phyloP scores from a whole-genome alignment of 495 filamentous ascomycete genomes.

The Hypoxylon lienhwacheense region DNA sequence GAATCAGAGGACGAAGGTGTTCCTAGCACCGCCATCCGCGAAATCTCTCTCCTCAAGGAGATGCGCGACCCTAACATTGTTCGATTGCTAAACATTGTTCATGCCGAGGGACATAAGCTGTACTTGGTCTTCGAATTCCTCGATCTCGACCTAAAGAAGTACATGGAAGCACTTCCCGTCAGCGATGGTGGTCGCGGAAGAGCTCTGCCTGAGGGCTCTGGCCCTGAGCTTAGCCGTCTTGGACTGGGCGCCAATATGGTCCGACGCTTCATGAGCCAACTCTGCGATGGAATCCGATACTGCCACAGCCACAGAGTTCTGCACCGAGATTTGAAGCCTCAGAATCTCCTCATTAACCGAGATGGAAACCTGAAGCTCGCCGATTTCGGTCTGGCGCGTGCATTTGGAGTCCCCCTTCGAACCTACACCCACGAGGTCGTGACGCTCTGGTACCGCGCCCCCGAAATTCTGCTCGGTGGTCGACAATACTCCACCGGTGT shows the following conservation, averaged over 20 bases:
- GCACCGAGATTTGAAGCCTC: conserved; percentile 95
- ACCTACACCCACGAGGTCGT: conserved; percentile 99
- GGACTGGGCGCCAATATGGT: conserved; percentile 90
- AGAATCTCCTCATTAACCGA: conserved; percentile 92
- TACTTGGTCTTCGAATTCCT: conserved; percentile 96
- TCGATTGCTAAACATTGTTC: conserved; percentile 88
- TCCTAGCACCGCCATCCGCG: conserved; percentile 92
- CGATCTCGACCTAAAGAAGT: conserved; percentile 94
- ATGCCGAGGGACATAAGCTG: conserved; percentile 94
- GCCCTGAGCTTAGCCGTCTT: conserved; percentile 63
- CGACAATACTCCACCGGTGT: conserved; percentile 98
- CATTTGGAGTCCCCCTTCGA: conserved; percentile 92
- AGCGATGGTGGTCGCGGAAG: conserved; percentile 88
- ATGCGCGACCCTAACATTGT: conserved; percentile 97
- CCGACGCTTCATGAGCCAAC: conserved; percentile 96
- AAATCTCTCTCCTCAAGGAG: conserved; percentile 95
- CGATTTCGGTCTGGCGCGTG: conserved; percentile 94
- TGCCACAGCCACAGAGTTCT: conserved; percentile 95
- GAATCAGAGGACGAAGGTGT: conserved; percentile 98
- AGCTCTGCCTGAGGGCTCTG: conserved; percentile 78
- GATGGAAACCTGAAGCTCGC: conserved; percentile 97
- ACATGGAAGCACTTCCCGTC: conserved; percentile 95
- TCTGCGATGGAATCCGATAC: conserved; percentile 88
- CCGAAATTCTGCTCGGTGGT: conserved; percentile 94
- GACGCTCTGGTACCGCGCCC: conserved; percentile 97